Percentiles rank a stretch among this genome's conserved stretches.
Conservation (phyloP, 108 stramenopile species). For the Nitzschia palea region DNA sequence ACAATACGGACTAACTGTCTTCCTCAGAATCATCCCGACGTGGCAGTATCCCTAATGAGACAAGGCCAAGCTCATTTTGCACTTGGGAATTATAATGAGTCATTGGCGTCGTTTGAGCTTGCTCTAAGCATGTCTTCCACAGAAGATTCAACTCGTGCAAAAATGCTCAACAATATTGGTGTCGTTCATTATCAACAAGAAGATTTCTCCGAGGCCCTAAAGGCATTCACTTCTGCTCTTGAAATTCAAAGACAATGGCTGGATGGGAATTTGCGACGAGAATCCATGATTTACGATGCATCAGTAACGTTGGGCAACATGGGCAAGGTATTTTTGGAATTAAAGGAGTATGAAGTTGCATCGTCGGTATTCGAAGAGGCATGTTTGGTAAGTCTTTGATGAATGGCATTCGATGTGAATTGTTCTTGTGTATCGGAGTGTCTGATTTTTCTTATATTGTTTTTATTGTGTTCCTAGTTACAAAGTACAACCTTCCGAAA, state of each 20-base stretch:
- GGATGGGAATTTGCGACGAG: constrained; percentile 42
- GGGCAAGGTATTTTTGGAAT: constrained; percentile 46
- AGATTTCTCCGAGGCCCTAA: constrained; percentile 32
- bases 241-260: constrained; percentile 55
- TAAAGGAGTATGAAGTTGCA: constrained; percentile 29
- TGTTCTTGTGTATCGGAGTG: too few relatives aligned
- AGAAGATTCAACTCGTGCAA: constrained; percentile 33
- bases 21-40: constrained; percentile 38
- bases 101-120: constrained; percentile 27
- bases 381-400: constrained; percentile 35
- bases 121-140: constrained; percentile 26
- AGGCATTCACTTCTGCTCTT: constrained; percentile 40
- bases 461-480: constrained; percentile 7
- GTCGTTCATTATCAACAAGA: constrained; percentile 45
- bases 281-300: constrained; percentile 53
- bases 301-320: constrained; percentile 51
- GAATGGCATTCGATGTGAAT: too few relatives aligned
- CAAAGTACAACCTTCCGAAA: constrained; percentile 50
- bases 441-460: not conserved
- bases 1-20: constrained; percentile 26
- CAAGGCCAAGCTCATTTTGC: constrained; percentile 44
- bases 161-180: constrained; percentile 58
- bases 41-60: constrained; percentile 44
- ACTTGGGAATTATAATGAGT: constrained; percentile 22
- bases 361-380: constrained; percentile 59